phyloP scores from a whole-genome alignment of 2,329 filamentous ascomycete genomes.

The Thelonectria olida region DNA sequence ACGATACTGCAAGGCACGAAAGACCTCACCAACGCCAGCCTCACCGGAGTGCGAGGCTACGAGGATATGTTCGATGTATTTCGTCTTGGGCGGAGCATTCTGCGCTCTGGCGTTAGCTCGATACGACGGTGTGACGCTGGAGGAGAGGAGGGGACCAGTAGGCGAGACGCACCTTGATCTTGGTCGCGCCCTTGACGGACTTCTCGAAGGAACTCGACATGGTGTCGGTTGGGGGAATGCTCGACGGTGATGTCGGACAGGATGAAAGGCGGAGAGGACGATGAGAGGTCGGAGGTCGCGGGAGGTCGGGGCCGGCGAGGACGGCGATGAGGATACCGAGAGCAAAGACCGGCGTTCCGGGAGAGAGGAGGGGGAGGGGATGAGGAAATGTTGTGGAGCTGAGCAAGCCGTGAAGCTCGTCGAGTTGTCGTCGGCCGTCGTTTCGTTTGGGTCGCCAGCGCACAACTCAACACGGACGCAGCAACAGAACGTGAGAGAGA shows the following conservation, averaged over 20 bases:
- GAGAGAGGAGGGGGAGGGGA: conserved; percentile 20
- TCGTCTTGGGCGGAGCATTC: conserved; percentile 96
- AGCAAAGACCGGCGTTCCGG: conserved; percentile 30
- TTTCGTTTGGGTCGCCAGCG: conserved; percentile 35
- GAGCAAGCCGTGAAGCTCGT: conserved; percentile 19
- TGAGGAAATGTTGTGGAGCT: conserved; percentile 13
- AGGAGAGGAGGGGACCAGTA: background rate
- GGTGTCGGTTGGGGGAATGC: conserved; percentile 32
- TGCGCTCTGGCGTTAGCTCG: conserved; percentile 46
- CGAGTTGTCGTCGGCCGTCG: conserved; percentile 22
- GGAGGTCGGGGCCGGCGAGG: conserved; percentile 16
- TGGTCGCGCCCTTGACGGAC: conserved; percentile 97
- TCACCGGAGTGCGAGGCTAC: conserved; percentile 95
- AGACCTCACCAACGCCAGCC: conserved; percentile 93
- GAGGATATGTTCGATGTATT: conserved; percentile 98
- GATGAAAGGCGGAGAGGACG: conserved; percentile 7
- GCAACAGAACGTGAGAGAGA: conserved; percentile 34
- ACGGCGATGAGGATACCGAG: conserved; percentile 24
- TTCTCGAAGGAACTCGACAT: conserved; percentile 97
- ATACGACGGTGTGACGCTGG: background rate
- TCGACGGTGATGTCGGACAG: conserved; percentile 21
- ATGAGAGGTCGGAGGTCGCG: conserved; percentile 16
- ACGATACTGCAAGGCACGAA: conserved; percentile 87
- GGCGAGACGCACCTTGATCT: conserved; percentile 78
- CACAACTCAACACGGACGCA: conserved; percentile 26